Conservation (phyloP, 441 rosid genomes). For the Eutrema salsugineum region DNA sequence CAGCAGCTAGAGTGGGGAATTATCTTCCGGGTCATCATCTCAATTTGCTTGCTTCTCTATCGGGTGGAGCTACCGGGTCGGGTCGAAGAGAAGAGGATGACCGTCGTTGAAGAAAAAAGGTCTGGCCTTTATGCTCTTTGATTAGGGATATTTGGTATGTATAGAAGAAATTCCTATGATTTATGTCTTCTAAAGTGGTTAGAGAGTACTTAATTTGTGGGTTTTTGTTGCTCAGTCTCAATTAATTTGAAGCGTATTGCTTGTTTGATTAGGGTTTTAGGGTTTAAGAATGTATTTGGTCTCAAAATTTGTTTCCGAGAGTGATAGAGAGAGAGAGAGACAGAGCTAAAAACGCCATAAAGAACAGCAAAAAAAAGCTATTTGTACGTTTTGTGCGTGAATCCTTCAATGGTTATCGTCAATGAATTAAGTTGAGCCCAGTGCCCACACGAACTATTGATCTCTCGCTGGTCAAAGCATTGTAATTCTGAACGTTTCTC, state of each 20-base stretch:
- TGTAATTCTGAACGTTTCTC: background rate
- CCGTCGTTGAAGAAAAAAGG: constrained; percentile 15
- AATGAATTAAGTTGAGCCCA: background rate
- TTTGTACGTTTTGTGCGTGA: background rate
- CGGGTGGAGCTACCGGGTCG: constrained; percentile 53
- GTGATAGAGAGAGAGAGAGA: constrained; percentile 4
- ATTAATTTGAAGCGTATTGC: background rate
- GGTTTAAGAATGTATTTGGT: constrained; percentile 21
- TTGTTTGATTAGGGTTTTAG: constrained; percentile 18
- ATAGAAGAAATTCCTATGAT: background rate
- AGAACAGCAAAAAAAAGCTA: background rate
- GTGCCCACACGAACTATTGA: background rate
- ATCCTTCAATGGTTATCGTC: background rate
- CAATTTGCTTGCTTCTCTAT: constrained; percentile 80
- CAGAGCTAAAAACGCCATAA: constrained; percentile 1
- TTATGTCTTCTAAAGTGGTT: constrained; percentile 7
- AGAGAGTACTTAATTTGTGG: constrained; percentile 7
- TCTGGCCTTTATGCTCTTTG: background rate
- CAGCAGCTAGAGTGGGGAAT: constrained; percentile 92
- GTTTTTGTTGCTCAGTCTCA: background rate
- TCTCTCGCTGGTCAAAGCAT: background rate
- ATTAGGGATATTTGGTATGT: background rate
- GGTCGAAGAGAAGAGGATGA: constrained; percentile 72
- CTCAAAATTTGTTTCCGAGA: background rate
- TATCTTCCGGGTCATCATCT: constrained; percentile 88